Evolutionary conservation across 2,329 filamentous ascomycete species (phyloP), one percentile per base, ranked within the genome.

Genomic region (Penicillium oxalicum): DNA sequence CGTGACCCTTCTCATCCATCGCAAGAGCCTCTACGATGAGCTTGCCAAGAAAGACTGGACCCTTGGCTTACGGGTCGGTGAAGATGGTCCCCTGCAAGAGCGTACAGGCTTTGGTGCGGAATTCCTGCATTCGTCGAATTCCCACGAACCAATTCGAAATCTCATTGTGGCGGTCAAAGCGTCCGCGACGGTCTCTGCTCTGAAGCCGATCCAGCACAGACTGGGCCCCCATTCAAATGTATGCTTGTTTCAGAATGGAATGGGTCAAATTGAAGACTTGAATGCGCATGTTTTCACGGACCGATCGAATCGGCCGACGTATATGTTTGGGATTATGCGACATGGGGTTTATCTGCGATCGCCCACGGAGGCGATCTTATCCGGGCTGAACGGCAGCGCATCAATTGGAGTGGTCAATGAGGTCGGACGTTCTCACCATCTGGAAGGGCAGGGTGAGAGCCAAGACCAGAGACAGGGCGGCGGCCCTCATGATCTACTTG

Each of bases 1-100:
- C 3, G 56, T 59, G 9, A 54, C 48, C 8, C 45, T 59, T n/a
- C 52, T 59, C 26, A 36, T 54, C 26, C 57, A 59, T 42, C 52
- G 57, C 32, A 44, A 57, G 51, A 42, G 11, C 47, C 43, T 55
- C 33, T 52, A 54, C 46, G 35, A 54, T 27, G 49, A 54, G 9
- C 44, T 54, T 34, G 49, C 51, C 1, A 44, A 51, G 5, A 51
- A 48, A 11, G 42, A 35, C 34, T 52, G 49, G 47, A 56, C 51
- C 40, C 37, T 56, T 26, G 45, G 51, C 9, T 42, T 56, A 3
- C 54, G 49, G 3, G 47, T 56, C 5, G 36, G 42, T 25, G 54
- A 56, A 27, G 33, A 49, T 9, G 51, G 51, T 2, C 13, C 40
- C 2, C 39, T 52, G n/a, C 43, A 49, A 29, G 34, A 52, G 36